Percentiles rank a stretch among this genome's conserved stretches.
Evolutionary conservation across 306 rosid species (phyloP).

Genomic region (Crataegus laevigata): DNA sequence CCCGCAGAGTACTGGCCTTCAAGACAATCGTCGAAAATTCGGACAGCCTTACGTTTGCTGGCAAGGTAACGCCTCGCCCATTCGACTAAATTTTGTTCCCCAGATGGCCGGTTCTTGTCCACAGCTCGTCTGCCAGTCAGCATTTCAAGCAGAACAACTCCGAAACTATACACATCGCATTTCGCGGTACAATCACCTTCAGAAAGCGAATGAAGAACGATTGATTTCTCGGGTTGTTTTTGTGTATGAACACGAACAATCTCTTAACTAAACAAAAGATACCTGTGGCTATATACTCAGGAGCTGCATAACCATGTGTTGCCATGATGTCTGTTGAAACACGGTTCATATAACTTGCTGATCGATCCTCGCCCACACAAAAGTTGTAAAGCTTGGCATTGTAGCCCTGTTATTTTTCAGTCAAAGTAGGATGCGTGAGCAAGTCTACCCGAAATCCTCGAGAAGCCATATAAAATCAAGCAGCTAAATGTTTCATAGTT

Average conservation of each 20-base stretch:
- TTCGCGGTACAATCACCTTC: conserved; percentile 66
- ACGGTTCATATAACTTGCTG: conserved; percentile 66
- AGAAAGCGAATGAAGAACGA: conserved; percentile 1
- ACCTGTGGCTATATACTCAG: conserved; percentile 96
- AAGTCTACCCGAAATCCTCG: conserved; percentile 5
- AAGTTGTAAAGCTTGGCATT: conserved; percentile 85
- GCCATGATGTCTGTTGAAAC: conserved; percentile 96
- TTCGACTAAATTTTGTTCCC: conserved; percentile 70
- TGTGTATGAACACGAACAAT: background rate
- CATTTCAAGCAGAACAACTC: conserved; percentile 86
- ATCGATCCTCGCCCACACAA: conserved; percentile 85
- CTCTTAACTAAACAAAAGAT: conserved; percentile 1
- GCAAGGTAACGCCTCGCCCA: conserved; percentile 89
- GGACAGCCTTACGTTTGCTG: conserved; percentile 59
- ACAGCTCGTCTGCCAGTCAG: conserved; percentile 71
- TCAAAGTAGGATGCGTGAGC: background rate
- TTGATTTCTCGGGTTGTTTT: background rate
- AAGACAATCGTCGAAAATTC: conserved; percentile 64
- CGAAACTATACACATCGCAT: conserved; percentile 87
- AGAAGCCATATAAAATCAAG: background rate
- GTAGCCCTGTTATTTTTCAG: conserved; percentile 38
- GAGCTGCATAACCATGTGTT: conserved; percentile 93
- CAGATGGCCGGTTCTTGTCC: conserved; percentile 73
- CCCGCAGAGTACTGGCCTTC: conserved; percentile 62
- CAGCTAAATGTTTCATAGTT: conserved; percentile 10